Evolutionary conservation across 805 yeast species (phyloP).

Genomic region (Ogataea saltuana): DNA sequence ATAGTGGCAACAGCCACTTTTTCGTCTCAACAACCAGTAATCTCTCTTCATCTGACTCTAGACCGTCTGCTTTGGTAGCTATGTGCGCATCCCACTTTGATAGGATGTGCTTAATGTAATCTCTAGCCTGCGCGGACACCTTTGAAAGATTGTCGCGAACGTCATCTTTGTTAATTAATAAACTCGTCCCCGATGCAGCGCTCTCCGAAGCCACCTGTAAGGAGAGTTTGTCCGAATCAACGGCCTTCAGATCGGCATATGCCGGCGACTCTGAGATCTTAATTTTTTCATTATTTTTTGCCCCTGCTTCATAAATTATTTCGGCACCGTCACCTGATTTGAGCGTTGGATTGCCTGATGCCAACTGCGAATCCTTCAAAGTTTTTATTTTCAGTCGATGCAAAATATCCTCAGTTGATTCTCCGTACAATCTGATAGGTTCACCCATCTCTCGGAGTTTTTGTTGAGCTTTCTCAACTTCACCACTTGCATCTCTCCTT

Average conservation of each 20-base stretch:
- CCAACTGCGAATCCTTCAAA: no score
- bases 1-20: slow-evolving; percentile 47
- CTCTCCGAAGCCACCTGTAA: neutral
- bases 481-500: no score
- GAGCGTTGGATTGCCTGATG: no score
- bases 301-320: no score
- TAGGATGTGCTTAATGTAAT: slow-evolving; percentile 47
- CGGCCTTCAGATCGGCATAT: no score
- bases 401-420: slow-evolving; percentile 18
- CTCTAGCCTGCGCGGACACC: slow-evolving; percentile 44
- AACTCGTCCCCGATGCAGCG: neutral
- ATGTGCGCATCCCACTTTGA: slow-evolving; percentile 37
- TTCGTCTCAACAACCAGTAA: slow-evolving; percentile 46
- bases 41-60: slow-evolving; percentile 21
- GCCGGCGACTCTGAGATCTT: no score
- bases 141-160: slow-evolving; percentile 35
- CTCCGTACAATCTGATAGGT: slow-evolving; percentile 24
- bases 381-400: neutral
- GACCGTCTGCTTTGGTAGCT: slow-evolving; percentile 13
- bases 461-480: slow-evolving; percentile 11
- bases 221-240: no score
- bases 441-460: slow-evolving; percentile 10
- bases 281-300: no score
- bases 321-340: no score
- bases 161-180: slow-evolving; percentile 32